Conservation (phyloP, 2,329 filamentous ascomycete species). For the Lachnellula cervina region DNA sequence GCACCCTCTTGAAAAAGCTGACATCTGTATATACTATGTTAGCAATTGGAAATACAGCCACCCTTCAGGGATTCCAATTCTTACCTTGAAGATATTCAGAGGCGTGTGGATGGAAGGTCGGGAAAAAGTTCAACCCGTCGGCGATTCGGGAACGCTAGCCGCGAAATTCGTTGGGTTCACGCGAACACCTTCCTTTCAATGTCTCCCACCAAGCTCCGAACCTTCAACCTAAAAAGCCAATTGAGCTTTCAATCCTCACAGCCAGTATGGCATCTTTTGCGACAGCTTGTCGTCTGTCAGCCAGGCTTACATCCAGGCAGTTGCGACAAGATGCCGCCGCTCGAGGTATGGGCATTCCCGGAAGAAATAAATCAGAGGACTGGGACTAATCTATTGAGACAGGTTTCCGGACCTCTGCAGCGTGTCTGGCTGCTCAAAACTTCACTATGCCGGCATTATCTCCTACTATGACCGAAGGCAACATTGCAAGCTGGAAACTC, state of each 20-base stretch:
- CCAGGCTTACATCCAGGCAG: slow-evolving; percentile 52
- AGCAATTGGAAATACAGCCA: background rate
- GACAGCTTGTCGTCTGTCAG: slow-evolving; percentile 59
- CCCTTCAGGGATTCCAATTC: background rate
- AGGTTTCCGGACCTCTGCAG: slow-evolving; percentile 62
- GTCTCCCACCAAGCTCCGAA: slow-evolving; percentile 12
- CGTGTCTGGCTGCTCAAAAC: slow-evolving; percentile 70
- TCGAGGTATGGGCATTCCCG: slow-evolving; percentile 47
- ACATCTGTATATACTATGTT: slow-evolving; percentile 26
- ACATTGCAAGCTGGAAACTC: slow-evolving; percentile 78
- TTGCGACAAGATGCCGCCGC: slow-evolving; percentile 48
- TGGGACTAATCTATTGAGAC: slow-evolving; percentile 15
- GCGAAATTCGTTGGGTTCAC: slow-evolving; percentile 21
- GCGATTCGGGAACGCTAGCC: slow-evolving; percentile 18
- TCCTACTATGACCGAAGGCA: slow-evolving; percentile 91
- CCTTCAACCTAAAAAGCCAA: slow-evolving; percentile 21
- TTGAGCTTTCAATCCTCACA: slow-evolving; percentile 25
- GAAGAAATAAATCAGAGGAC: slow-evolving; percentile 8
- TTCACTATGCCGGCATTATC: slow-evolving; percentile 90
- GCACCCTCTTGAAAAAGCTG: slow-evolving; percentile 34
- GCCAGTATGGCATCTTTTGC: slow-evolving; percentile 61
- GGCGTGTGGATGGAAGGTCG: background rate
- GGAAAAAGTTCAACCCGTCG: slow-evolving; percentile 16
- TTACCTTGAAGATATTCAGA: slow-evolving; percentile 15
- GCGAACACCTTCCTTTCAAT: slow-evolving; percentile 11